Percentiles rank a stretch among this genome's conserved stretches.
Conservation (phyloP, 2,329 filamentous ascomycete species). For the Diplodia intermedia region DNA sequence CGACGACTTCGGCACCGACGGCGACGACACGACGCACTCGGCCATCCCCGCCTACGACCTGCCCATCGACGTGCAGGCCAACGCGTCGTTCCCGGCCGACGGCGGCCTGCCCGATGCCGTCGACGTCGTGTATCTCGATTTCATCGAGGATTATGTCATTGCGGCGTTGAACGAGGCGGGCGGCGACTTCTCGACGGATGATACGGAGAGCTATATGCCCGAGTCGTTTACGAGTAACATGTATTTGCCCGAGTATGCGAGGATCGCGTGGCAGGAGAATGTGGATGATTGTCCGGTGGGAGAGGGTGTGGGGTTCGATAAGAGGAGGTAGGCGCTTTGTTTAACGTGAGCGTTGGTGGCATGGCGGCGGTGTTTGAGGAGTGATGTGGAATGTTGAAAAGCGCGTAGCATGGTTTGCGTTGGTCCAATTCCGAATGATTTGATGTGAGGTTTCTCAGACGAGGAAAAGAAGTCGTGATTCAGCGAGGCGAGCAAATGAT, state of each 20-base stretch:
- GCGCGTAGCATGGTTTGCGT: background rate
- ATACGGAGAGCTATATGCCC: slow-evolving; percentile 49
- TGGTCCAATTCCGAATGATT: background rate
- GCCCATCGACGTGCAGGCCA: slow-evolving; percentile 60
- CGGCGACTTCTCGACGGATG: slow-evolving; percentile 40
- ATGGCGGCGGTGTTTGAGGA: background rate
- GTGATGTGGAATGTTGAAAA: slow-evolving; percentile 7
- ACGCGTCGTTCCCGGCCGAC: slow-evolving; percentile 56
- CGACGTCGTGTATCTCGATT: slow-evolving; percentile 63
- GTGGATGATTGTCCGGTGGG: slow-evolving; percentile 51
- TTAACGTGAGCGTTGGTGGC: background rate
- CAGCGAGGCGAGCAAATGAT: background rate
- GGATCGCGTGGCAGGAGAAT: slow-evolving; percentile 50
- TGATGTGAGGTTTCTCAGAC: background rate
- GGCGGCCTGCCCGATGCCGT: slow-evolving; percentile 54
- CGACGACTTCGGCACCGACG: slow-evolving; percentile 64
- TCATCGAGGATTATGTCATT: slow-evolving; percentile 50
- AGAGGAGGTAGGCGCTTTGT: background rate
- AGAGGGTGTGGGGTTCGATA: slow-evolving; percentile 40
- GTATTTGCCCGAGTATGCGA: slow-evolving; percentile 51
- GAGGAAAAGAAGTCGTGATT: background rate
- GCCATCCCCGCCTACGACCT: slow-evolving; percentile 56
- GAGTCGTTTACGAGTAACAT: slow-evolving; percentile 52
- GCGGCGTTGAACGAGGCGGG: slow-evolving; percentile 47
- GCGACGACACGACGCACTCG: slow-evolving; percentile 63